Evolutionary conservation across 2,329 filamentous ascomycete genomes (phyloP), one percentile per base, ranked within the genome.

Genomic region (Penicillium sp.): DNA sequence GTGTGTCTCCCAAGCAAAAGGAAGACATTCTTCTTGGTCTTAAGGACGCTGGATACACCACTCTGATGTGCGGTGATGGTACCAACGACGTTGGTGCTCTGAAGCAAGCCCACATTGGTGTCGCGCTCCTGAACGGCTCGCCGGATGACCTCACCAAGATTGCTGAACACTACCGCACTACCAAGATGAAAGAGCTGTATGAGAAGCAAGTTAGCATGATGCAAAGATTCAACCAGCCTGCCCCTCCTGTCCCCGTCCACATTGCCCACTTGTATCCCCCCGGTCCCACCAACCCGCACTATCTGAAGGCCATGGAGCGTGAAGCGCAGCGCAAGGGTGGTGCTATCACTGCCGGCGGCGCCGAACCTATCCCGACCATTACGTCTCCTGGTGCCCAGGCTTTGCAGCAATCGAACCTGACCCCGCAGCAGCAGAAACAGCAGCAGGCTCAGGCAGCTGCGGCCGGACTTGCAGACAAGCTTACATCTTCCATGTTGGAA

Each of bases 161-260:
- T 62, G 86, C 88, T 22, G 93, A 97, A 66, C 91, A 99, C 72
- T 86, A 87, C 64, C 87, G 93, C 61, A 95, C 90, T 70, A 95
- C 87, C 34, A 95, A 90, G 79, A 95, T 99, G 88, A 97, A 96
- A 79, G 91, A 96, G 58, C 82, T 99, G 57, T 99, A 99, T 69
- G 89, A 97, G 75, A 97, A 99, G 78, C 93, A 99, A 70, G 81
- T 87, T 49, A 77, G 84, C 39, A 80, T 99, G 69, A 96, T 99
- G 89, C 82, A 87, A 66, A 83, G 92, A 56, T 99, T 97, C 80
- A 95, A 95, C 69, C 91, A 96, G 71, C 89, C 91, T 12, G 71
- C 83, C 1, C 93, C 93, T n/a, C 93, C 93, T 0, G 88, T 97
- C 1, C 93, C 93, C n/a, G 75, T 85, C 52, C 77, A 90, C 62